Evolutionary conservation across 768 basidiomycete species (phyloP), one percentile per base, ranked within the genome.

Genomic region (Chiua virens): DNA sequence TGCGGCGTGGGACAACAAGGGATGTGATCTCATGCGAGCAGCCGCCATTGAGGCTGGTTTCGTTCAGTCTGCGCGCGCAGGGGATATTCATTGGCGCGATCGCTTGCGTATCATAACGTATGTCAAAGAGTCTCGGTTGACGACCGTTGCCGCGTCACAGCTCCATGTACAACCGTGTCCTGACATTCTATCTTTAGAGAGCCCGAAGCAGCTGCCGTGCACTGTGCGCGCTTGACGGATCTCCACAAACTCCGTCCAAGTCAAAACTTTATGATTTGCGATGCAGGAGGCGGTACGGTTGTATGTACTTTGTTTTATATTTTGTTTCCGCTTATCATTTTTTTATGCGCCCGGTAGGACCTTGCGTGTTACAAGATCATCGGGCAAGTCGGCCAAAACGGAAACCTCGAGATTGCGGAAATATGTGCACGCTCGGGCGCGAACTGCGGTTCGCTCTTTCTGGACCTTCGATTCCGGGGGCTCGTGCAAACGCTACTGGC

Each of bases 191-290:
- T 57, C 27, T 59, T 53, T 57, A 83, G 80, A 20, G 82, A 83
- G 55, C 80, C 82, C 25, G 92, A 93, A 68, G 92, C 92, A 2
- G 92, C 91, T n/a, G 92, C 92, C 8, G 87, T 93, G 9, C 92
- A 95, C 53, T 92, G 90, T 53, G 89, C 87, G 3, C 82, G 87
- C 52, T 74, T 94, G 45, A 89, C 88, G 27, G 83, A 87, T 52
- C 73, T 94, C 3, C 89, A 92, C 68, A 84, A 85, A 57, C 72
- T 94, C 47, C 83, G 81, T 45, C 80, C 89, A 0, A 86, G 85
- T 20, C 90, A 94, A 62, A 90, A 84, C 56, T 94, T 94, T 64
- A 85, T 94, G 67, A 88, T 95, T n/a, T 91, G 88, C 62, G 92
- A 95, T 68, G 91, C 90, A 18, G 92, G 89, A 62, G 89, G 90